Base-by-base conservation (phyloP, 192 early-diverging fungal genomes). In the Chytriomyces confervae region DNA sequence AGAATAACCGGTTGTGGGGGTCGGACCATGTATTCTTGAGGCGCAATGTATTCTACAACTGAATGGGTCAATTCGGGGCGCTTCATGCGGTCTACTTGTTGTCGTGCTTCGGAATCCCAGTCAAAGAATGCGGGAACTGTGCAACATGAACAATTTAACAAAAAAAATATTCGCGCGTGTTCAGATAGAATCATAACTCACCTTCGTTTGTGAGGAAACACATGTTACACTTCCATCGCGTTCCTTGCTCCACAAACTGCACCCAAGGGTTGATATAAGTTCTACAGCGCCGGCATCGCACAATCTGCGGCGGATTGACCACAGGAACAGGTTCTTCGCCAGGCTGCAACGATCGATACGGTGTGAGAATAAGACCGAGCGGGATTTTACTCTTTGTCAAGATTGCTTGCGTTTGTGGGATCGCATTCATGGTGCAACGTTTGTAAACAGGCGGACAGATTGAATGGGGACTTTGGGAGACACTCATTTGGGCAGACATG, bases 201-300 rank as follows among this genome's bases (percentile, higher is more conserved):
- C 92, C 92, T 80, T 98, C 96, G 79, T 98, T 98, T 79, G 89
- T 89, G n/a, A 96, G 85, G 72, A 90, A 93, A 82, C 97, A 99
- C 86, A 98, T 86, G 81, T 97, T 97, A 82, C 97, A 99, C 82
- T 92, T 93, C 97, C 97, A 99, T 50, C 95, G 89, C 51, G 94
- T 93, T 8, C 96, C 97, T 61, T 97, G 95, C 72, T 99, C 97
- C 0, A 95, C 91, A 88, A 97, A 99, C 57, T 91, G 91, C 7
- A 98, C 93, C 83, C 93, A 99, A 27, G 97, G 97, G 73, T 98
- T 98, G 81, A 99, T 95, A 77, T 99, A 99, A 5, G 95, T 93
- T 71, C 97, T 88, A 84, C 97, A 99, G 27, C 96, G 86, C 45
- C 96, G 88, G 84, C 97, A 99, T 45, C 97, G 91, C 69, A 96